phyloP scores from a whole-genome alignment of 805 yeast species.

The Yamadazyma akitaensis region DNA sequence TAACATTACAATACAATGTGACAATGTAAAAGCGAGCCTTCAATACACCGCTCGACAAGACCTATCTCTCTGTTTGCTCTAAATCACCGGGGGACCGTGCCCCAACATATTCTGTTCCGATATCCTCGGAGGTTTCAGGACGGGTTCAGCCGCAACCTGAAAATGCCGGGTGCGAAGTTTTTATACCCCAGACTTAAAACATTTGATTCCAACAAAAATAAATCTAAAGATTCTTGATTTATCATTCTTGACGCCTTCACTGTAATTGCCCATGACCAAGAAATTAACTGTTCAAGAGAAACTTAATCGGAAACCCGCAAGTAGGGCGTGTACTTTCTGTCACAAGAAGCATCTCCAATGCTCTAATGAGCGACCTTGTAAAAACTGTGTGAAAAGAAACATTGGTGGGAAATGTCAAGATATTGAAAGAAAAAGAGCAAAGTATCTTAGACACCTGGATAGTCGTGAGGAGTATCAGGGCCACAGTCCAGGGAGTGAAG shows the following conservation, averaged over 20 bases:
- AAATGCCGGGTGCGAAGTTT: conserved; percentile 3
- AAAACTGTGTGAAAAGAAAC: conserved; percentile 63
- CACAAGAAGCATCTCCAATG: conserved; percentile 74
- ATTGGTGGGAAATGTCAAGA: conserved; percentile 55
- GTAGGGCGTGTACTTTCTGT: conserved; percentile 70
- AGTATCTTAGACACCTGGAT: conserved; percentile 24
- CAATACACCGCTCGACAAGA: too few species aligned
- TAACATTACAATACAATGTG: too few species aligned
- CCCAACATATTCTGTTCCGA: background rate
- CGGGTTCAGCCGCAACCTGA: conserved; percentile 1
- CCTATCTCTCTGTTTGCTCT: too few species aligned
- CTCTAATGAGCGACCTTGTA: conserved; percentile 66
- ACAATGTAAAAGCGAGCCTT: too few species aligned
- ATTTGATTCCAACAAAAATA: background rate
- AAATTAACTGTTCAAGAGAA: conserved; percentile 53
- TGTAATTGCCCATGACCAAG: conserved; percentile 51
- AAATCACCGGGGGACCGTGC: background rate
- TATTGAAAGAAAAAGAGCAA: conserved; percentile 52
- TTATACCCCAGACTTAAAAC: conserved; percentile 4
- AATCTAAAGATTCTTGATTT: background rate
- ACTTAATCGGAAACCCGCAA: conserved; percentile 55
- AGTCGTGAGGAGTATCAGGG: background rate
- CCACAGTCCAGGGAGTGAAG: conserved; percentile 1
- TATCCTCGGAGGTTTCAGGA: background rate
- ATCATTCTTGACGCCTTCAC: background rate